Base-by-base conservation (phyloP, 202 grass and related monocot species). In the Zoysia matrella region DNA sequence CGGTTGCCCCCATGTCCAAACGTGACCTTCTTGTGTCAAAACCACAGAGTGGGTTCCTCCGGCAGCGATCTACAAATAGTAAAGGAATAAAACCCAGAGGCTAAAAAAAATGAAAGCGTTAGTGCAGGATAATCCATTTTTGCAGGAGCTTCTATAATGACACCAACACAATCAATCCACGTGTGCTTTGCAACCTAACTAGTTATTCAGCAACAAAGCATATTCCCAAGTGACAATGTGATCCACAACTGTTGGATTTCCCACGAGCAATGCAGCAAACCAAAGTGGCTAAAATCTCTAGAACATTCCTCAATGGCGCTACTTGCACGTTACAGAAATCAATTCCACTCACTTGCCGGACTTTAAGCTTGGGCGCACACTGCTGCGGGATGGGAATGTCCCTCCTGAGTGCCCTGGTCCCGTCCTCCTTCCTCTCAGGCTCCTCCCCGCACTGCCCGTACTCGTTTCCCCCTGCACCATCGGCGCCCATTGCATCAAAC, bases 1-100 rank as follows among this genome's bases (percentile, higher is more conserved):
- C 65, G 96, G 96, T 86, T 98, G 96, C 2, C 96, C 96, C 96
- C 96, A 95, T 61, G 92, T 93, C 96, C 96, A 98, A 67, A 98
- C 92, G 43, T 95, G 86, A 49, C 92, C 96, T 83, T 98, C 92
- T 86, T 90, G 90, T 63, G 96, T 98, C 73, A 98, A 85, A 69
- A 92, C 96, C 36, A 98, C 90, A 3, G 96, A 93, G 60, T 98
- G 96, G 62, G 96, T 98, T 53, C 96, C 96, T 84, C 96, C 96
- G 75, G 96, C 96, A 72, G 96, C 96, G 47, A 98, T 90, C 92
- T 98, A 77, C 18, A 89, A 78, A 69, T 14, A 75, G 81, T 50
- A 49, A 72, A 72, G 10, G 42, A 55, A 84, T 72, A 70, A 77
- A 72, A 66, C 56, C 41, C 41, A 68, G 47, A 81, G 67, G 52